Percentiles rank a stretch among this genome's conserved stretches.
Evolutionary conservation across 345 rosid genomes (phyloP).

Genomic region (Lumnitzera littorea): DNA sequence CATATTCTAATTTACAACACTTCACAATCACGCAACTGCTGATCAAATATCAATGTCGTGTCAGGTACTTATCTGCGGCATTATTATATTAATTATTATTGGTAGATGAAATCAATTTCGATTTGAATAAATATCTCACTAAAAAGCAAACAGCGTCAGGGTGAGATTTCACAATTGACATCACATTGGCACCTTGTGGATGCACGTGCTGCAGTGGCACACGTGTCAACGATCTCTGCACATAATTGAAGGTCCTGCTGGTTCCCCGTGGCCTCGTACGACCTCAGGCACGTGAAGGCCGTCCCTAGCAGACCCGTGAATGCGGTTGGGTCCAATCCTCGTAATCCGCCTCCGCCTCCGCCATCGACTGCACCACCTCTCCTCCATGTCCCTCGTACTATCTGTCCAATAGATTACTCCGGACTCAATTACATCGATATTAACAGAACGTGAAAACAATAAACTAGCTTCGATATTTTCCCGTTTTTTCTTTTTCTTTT

Average conservation of each 20-base stretch:
- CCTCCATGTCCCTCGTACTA: conserved; percentile 62
- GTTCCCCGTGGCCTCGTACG: conserved; percentile 59
- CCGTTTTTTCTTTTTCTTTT: no score
- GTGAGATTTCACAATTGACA: no score
- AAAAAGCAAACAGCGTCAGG: background rate
- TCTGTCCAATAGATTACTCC: conserved; percentile 20
- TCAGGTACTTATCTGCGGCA: no score
- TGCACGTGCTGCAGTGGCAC: conserved; percentile 35
- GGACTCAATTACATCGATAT: background rate
- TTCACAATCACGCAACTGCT: background rate
- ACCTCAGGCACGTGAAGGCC: conserved; percentile 69
- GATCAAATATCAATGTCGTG: background rate
- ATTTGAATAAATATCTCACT: background rate
- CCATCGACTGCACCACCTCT: conserved; percentile 8
- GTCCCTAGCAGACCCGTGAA: conserved; percentile 75
- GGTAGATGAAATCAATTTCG: no score
- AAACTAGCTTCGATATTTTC: background rate
- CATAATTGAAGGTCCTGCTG: conserved; percentile 46
- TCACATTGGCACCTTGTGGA: conserved; percentile 40
- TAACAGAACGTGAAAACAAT: background rate
- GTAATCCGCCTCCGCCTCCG: conserved; percentile 5
- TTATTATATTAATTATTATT: no score
- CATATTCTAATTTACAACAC: background rate
- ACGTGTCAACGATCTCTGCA: conserved; percentile 58
- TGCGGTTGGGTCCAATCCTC: conserved; percentile 51